Base-by-base conservation (phyloP, 768 basidiomycete genomes). In the Glaciozyma antarctica region DNA sequence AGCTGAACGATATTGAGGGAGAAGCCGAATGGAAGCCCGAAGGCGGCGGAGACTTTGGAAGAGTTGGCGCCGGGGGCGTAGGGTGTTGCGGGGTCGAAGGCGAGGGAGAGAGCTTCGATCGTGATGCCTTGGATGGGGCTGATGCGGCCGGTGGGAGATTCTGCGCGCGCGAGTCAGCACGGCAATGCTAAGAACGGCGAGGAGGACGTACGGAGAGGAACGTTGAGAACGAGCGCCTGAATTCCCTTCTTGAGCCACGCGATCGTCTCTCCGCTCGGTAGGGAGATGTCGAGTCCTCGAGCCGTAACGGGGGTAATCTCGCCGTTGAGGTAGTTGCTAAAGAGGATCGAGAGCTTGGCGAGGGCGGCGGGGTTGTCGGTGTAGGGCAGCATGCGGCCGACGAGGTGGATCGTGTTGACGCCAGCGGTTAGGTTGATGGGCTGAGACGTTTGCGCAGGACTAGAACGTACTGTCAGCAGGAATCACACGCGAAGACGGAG, bases 1-100 rank as follows among this genome's bases (percentile, higher is more conserved):
- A 88, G 87, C 64, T 85, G 34, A 8, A 78, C 80, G 59, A 88
- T 82, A 1, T 77, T 76, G 56, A 69, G 62, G 12, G 47, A 77
- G 75, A 88, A 88, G 15, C 87, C 87, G 66, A 88, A 88, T 41
- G 87, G 87, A 45, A 88, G 76, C 67, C 81, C 85, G 67, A 88
- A 78, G 28, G 75, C 75, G 15, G 86, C 86, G 30, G 81, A 78
- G 22, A 88, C 81, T n/a, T 81, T 79, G 64, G 81, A 79, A 70
- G 84, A 85, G 63, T 81, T 78, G 7, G 81, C 78, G n/a, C 75
- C 74, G 2, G 86, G 86, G 22, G 78, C 76, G 83, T 84, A 88
- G 32, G 85, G 81, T 4, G 77, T 76, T 13, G 78, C 74, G 60
- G 79, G 75, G 13, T 81, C 80, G 75, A 87, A 88, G 1, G 73